phyloP scores from a whole-genome alignment of 306 rosid genomes.

The Cucurbita argyrosperma region DNA sequence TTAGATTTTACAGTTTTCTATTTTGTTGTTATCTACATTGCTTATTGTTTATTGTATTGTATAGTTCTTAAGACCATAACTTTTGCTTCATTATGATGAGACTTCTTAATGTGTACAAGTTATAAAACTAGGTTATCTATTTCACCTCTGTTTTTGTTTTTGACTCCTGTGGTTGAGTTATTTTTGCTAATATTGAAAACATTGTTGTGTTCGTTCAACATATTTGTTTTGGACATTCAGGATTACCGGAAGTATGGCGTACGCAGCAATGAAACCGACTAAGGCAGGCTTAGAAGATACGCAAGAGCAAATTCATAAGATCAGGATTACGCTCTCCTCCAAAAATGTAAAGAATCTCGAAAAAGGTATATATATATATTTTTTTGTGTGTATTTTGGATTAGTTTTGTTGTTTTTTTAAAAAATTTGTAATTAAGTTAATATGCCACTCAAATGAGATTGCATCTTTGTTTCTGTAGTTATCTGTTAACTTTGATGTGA shows the following conservation, averaged over 20 bases:
- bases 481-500: background rate
- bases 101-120: background rate
- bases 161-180: background rate
- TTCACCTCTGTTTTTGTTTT: background rate
- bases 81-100: background rate
- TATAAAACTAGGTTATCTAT: background rate
- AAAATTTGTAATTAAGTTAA: background rate
- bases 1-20: background rate
- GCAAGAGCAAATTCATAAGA: slow-evolving; percentile 67
- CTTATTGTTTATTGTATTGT: background rate
- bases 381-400: background rate
- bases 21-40: background rate
- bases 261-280: slow-evolving; percentile 57
- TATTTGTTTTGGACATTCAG: background rate
- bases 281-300: slow-evolving; percentile 67
- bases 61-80: background rate
- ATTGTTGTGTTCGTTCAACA: background rate
- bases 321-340: slow-evolving; percentile 82
- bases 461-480: background rate
- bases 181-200: background rate
- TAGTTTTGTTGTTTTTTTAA: background rate
- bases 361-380: slow-evolving; percentile 26
- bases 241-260: slow-evolving; percentile 28
- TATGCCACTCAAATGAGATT: background rate
- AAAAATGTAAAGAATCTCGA: slow-evolving; percentile 73